Conservation (phyloP, 2,329 filamentous ascomycete genomes). For the Cylindrodendrum hubeiense region DNA sequence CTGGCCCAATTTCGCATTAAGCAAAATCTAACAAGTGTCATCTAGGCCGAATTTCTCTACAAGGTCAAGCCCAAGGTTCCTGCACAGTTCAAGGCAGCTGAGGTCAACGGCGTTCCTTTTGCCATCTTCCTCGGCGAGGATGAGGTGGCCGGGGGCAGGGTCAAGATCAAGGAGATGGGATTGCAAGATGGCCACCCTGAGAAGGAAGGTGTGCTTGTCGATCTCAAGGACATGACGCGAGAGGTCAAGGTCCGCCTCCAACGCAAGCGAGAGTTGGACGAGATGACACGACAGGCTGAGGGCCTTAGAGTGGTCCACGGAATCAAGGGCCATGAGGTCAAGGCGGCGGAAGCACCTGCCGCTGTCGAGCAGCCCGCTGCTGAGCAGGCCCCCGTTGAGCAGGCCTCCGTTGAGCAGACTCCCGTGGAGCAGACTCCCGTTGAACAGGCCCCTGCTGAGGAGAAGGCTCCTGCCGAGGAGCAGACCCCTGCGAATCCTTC, state of each 20-base stretch:
- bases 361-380: conserved; percentile 16
- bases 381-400: conserved; percentile 28
- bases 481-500: conserved; percentile 16
- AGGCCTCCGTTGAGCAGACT: conserved; percentile 3
- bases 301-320: conserved; percentile 61
- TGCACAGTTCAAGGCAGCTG: conserved; percentile 92
- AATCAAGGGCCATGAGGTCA: conserved; percentile 56
- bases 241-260: conserved; percentile 68
- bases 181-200: conserved; percentile 86
- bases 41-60: conserved; percentile 83
- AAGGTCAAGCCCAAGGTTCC: conserved; percentile 92
- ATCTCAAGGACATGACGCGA: conserved; percentile 70
- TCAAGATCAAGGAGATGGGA: conserved; percentile 85
- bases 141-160: conserved; percentile 84
- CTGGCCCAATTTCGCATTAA: conserved; percentile 8
- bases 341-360: conserved; percentile 37
- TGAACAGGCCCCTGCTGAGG: not conserved
- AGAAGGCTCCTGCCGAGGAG: conserved; percentile 13
- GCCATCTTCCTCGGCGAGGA: conserved; percentile 93
- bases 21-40: conserved; percentile 37
- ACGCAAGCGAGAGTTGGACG: conserved; percentile 58
- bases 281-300: conserved; percentile 57
- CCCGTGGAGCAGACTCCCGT: not conserved
- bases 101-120: conserved; percentile 83
- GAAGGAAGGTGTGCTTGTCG: conserved; percentile 86